Evolutionary conservation across 441 rosid genomes (phyloP).

Genomic region (Euphorbia celastroides): DNA sequence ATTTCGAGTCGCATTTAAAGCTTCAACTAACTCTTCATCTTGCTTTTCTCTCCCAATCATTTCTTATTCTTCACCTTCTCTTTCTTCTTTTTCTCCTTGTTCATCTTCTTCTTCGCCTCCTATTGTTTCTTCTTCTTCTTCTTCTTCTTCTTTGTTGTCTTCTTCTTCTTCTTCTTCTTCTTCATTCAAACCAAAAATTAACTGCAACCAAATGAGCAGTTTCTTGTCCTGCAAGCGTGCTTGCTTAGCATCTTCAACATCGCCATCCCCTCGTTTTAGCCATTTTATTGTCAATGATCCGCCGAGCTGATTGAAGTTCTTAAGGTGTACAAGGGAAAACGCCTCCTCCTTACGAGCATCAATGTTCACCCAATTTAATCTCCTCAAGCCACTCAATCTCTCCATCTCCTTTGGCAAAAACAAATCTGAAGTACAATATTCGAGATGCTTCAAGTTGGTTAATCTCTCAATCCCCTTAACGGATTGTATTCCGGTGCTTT

Average conservation of each 20-base stretch:
- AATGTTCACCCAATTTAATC: background rate
- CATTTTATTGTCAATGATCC: background rate
- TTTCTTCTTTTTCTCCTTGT: background rate
- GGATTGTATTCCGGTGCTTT: background rate
- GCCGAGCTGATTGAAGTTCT: background rate
- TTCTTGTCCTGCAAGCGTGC: background rate
- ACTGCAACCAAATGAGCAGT: background rate
- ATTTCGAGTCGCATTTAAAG: background rate
- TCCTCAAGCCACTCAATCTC: background rate
- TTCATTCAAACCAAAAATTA: background rate
- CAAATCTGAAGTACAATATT: background rate
- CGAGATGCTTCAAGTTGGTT: background rate
- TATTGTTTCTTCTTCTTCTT: no score
- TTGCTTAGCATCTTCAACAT: background rate
- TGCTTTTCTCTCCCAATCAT: background rate
- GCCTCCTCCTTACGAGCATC: background rate
- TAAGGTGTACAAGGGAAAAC: background rate
- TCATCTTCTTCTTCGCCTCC: background rate
- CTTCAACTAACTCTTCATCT: slow-evolving; percentile 5
- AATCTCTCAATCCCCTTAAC: background rate
- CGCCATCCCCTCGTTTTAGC: background rate
- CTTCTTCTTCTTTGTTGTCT: no score
- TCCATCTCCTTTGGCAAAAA: slow-evolving; percentile 10
- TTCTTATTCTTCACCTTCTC: no score
- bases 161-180: no score